A percentile compares a stretch with the other conserved stretches of the same genome.
Evolutionary conservation across 805 yeast genomes (phyloP).

Genomic region (Wickerhamiella parazyma): DNA sequence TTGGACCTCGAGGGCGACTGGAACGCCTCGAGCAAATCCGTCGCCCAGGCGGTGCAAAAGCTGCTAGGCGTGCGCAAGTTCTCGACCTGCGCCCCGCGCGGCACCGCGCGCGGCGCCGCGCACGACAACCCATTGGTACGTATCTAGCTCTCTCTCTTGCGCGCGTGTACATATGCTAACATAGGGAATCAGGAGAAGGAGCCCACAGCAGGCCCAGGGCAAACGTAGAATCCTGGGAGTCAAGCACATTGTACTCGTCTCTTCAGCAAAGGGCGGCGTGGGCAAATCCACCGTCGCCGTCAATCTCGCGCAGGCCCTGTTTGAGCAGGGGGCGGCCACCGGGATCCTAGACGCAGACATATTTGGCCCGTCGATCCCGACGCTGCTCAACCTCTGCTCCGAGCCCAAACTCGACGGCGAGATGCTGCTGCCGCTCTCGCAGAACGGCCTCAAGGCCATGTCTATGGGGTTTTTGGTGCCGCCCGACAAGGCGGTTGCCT

Average conservation of each 20-base stretch:
- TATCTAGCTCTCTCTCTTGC: conserved; percentile 11
- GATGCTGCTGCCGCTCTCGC: conserved; percentile 48
- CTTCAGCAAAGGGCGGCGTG: conserved; percentile 73
- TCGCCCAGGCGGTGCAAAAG: conserved; percentile 19
- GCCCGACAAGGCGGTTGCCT: conserved; percentile 51
- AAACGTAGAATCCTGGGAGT: conserved; percentile 45
- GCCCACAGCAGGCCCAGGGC: no score
- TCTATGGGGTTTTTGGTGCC: conserved; percentile 76
- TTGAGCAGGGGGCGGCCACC: conserved; percentile 37
- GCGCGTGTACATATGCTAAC: conserved; percentile 15
- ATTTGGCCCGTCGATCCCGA: conserved; percentile 77
- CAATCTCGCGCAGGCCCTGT: conserved; percentile 53
- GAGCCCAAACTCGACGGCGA: conserved; percentile 53
- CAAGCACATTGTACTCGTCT: conserved; percentile 44
- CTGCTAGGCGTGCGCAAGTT: conserved; percentile 18
- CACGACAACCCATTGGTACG: conserved; percentile 45
- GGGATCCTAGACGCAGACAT: conserved; percentile 72
- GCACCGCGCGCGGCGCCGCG: no score
- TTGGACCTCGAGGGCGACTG: conserved; percentile 23
- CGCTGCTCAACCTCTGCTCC: conserved; percentile 50
- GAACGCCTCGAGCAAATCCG: conserved; percentile 22
- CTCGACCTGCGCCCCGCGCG: conserved; percentile 16
- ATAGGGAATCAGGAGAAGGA: conserved; percentile 28
- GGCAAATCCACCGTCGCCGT: conserved; percentile 63
- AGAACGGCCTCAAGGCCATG: conserved; percentile 72